phyloP scores from a whole-genome alignment of 1,284 basidiomycete genomes.

The Ceratobasidium sp. region DNA sequence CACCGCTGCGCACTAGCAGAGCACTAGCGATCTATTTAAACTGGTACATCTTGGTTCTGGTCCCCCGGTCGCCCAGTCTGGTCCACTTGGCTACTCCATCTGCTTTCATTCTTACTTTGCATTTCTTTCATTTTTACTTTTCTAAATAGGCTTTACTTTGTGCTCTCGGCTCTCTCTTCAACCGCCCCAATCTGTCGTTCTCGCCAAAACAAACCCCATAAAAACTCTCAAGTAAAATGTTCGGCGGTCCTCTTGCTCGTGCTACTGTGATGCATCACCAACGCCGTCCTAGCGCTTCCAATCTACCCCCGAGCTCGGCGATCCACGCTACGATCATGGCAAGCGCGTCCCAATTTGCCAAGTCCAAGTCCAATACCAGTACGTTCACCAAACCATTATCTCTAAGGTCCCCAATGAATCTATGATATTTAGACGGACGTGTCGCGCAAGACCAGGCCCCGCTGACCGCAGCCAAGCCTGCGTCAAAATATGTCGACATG shows the following conservation, averaged over 20 bases:
- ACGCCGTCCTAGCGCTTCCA: slow-evolving; percentile 33
- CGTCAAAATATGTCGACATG: slow-evolving; percentile 24
- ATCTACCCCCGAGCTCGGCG: slow-evolving; percentile 25
- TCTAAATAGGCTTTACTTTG: not conserved
- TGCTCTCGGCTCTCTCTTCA: slow-evolving; percentile 6
- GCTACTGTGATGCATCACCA: slow-evolving; percentile 42
- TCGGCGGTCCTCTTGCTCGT: slow-evolving; percentile 36
- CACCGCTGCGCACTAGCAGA: not conserved
- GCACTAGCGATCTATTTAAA: slow-evolving; percentile 37
- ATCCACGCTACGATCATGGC: slow-evolving; percentile 38
- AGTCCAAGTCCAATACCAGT: slow-evolving; percentile 15
- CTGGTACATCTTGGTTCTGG: not conserved
- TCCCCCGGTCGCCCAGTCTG: slow-evolving; percentile 40
- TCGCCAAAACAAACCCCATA: not conserved
- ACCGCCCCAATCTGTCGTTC: not conserved
- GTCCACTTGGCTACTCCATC: slow-evolving; percentile 44
- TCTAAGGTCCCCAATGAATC: not conserved
- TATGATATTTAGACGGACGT: not conserved
- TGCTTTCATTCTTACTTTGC: slow-evolving; percentile 32
- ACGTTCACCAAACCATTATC: not conserved
- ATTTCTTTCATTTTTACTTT: slow-evolving; percentile 13
- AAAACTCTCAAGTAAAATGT: slow-evolving; percentile 24
- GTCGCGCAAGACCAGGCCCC: not conserved
- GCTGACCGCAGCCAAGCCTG: slow-evolving; percentile 19
- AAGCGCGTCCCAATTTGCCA: slow-evolving; percentile 1